These are phyloP conservation scores for Guadua angustifolia DNA, from an alignment of 176 grass and related monocot species.

Conservation along the genomic window DNA sequence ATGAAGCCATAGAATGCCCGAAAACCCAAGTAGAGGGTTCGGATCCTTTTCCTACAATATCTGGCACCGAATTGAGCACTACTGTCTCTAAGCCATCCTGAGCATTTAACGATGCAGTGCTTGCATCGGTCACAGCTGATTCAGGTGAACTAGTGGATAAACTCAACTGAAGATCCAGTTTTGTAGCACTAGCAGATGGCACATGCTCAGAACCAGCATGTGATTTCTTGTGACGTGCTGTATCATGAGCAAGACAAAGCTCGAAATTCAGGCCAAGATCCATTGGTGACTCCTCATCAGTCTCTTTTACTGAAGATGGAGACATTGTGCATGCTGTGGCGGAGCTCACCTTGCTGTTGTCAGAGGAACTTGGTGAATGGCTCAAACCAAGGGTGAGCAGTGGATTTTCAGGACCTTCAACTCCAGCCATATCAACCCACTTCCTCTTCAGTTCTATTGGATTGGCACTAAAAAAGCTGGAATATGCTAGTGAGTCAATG, in stretches of 20 bases:
- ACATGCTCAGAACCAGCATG: slow-evolving; percentile 36
- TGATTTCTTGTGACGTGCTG: slow-evolving; percentile 48
- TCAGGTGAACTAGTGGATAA: slow-evolving; percentile 66
- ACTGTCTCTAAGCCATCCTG: slow-evolving; percentile 26
- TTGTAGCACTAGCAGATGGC: slow-evolving; percentile 9
- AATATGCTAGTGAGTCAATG: slow-evolving; percentile 40
- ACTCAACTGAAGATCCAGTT: slow-evolving; percentile 75
- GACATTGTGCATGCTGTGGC: slow-evolving; percentile 56
- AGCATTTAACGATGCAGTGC: slow-evolving; percentile 35
- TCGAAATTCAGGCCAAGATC: slow-evolving; percentile 70
- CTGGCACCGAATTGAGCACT: slow-evolving; percentile 10
- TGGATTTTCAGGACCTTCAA: slow-evolving; percentile 41
- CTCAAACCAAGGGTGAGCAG: slow-evolving; percentile 62
- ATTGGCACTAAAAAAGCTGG: slow-evolving; percentile 43
- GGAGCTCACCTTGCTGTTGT: slow-evolving; percentile 76
- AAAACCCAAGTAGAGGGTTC: slow-evolving; percentile 58
- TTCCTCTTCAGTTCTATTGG: slow-evolving; percentile 49
- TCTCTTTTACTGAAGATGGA: slow-evolving; percentile 66
- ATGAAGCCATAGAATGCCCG: slow-evolving; percentile 39
- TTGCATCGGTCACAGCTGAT: slow-evolving; percentile 58
- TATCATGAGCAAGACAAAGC: slow-evolving; percentile 53
- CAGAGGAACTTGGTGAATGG: slow-evolving; percentile 62
- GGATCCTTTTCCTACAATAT: slow-evolving; percentile 45
- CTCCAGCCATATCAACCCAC: slow-evolving; percentile 47
- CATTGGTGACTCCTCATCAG: slow-evolving; percentile 67